phyloP scores from a whole-genome alignment of 352 stramenopile genomes.

The Phytopythium vexans region DNA sequence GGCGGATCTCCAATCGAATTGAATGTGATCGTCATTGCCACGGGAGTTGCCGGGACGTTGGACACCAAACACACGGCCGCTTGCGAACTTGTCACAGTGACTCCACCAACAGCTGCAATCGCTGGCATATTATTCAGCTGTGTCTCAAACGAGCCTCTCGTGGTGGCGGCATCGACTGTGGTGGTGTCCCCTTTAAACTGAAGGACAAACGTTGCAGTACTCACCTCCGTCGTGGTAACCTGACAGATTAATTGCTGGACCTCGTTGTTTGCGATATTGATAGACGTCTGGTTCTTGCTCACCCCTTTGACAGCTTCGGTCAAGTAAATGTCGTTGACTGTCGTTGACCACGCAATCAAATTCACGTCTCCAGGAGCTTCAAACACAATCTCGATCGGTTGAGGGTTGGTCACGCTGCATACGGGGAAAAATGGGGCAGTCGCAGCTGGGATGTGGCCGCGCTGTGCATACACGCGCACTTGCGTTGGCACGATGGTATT shows the following conservation, averaged over 20 bases:
- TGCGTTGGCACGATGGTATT: constrained; percentile 45
- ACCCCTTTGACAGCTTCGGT: constrained; percentile 57
- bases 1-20: constrained; percentile 37
- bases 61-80: constrained; percentile 38
- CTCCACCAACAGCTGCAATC: constrained; percentile 40
- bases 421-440: constrained; percentile 41
- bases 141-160: constrained; percentile 28
- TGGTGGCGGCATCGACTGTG: constrained; percentile 36
- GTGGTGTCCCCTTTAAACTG: constrained; percentile 31
- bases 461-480: constrained; percentile 40
- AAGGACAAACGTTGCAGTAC: constrained; percentile 46
- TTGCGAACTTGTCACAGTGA: constrained; percentile 40
- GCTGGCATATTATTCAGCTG: constrained; percentile 46
- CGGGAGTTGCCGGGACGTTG: constrained; percentile 13
- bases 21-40: constrained; percentile 47
- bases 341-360: constrained; percentile 50
- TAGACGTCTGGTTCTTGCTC: constrained; percentile 15
- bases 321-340: constrained; percentile 61
- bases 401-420: constrained; percentile 46
- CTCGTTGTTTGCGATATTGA: constrained; percentile 58
- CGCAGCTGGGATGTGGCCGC: constrained; percentile 15
- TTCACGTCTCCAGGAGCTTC: constrained; percentile 39
- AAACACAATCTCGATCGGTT: constrained; percentile 60
- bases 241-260: constrained; percentile 53
- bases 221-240: constrained; percentile 24